Evolutionary conservation across 2,329 filamentous ascomycete genomes (phyloP).

Genomic region (Berkeleyomyces rouxiae): DNA sequence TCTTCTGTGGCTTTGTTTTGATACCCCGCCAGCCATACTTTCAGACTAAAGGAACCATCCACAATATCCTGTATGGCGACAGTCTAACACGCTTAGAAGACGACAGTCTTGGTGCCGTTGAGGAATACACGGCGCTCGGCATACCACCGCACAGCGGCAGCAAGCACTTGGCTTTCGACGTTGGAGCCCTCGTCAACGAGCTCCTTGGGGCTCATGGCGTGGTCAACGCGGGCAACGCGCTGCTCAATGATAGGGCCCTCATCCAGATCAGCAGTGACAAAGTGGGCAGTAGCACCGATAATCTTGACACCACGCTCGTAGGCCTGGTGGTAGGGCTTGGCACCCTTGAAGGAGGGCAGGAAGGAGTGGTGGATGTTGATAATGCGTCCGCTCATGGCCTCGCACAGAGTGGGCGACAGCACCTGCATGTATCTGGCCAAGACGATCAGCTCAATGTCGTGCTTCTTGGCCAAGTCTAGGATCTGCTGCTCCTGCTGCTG

Average conservation of each 20-base stretch:
- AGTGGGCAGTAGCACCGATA: constrained; percentile 72
- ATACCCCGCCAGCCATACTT: constrained; percentile 1
- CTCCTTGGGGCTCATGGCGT: constrained; percentile 58
- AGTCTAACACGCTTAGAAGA: constrained; percentile 30
- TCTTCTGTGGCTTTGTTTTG: background rate
- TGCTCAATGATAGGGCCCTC: constrained; percentile 84
- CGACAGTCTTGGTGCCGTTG: constrained; percentile 65
- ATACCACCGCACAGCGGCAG: constrained; percentile 70
- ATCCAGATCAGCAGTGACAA: constrained; percentile 70
- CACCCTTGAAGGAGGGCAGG: constrained; percentile 74
- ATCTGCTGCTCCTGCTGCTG: constrained; percentile 53
- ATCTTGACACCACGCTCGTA: constrained; percentile 80
- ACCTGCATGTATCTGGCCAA: constrained; percentile 60
- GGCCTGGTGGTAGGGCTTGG: constrained; percentile 76
- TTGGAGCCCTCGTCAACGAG: constrained; percentile 67
- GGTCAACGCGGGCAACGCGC: constrained; percentile 59
- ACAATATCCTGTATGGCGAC: background rate
- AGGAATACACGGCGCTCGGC: constrained; percentile 62
- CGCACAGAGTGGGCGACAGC: constrained; percentile 46
- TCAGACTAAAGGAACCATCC: background rate
- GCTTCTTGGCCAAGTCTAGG: constrained; percentile 49
- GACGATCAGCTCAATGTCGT: constrained; percentile 63
- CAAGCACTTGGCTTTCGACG: constrained; percentile 68
- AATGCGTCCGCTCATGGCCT: constrained; percentile 63
- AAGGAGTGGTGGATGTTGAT: constrained; percentile 90